Base-by-base conservation (phyloP, 2,329 filamentous ascomycete species). In the Neonectria neomacrospora region DNA sequence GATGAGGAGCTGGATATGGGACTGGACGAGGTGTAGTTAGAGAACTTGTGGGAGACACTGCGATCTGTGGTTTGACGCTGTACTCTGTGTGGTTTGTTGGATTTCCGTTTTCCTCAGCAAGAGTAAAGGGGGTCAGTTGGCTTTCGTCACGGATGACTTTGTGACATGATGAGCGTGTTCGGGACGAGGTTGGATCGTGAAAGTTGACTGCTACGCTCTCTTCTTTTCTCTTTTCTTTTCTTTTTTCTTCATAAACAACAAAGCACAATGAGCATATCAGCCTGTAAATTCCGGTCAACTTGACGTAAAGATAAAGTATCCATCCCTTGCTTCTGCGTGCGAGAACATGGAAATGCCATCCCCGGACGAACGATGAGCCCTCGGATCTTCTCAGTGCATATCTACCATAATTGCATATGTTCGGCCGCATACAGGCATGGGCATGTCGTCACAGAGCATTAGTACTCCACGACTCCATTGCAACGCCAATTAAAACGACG, bases 401-500 rank as follows among this genome's bases (percentile, higher is more conserved):
- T 41, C 3, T 20, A 10, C 37, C 18, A 3, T 41, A 41, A 41
- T 20, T n/a, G 37, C 37, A 41, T 41, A 41, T n/a, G 9, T 8
- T 10, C 3, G 8, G 9, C 8, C 37, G 37, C 37, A 20, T 41
- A 41, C n/a, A 11, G n/a, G n/a, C 37, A 41, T 20, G n/a, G 3
- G 10, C 10, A 41, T 41, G n/a, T 20, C 37, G n/a, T 41, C n/a
- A 20, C 37, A 20, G 10, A 10, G n/a, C n/a, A 41, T n/a, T n/a
- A n/a, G n/a, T 16, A 41, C 37, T 28, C 45, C 26, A 45, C 53
- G 30, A 47, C 39, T 53, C 42, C 61, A 63, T 34, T 30, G 39
- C 59, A 67, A 67, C 61, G 62, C 71, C 69, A 73, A 73, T 72
- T 67, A 73, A 34, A 57, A 22, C 56, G 3, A 55, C 45, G 54